Conservation (phyloP, 73 alveolate species). For the Symbiodinium pilosum region DNA sequence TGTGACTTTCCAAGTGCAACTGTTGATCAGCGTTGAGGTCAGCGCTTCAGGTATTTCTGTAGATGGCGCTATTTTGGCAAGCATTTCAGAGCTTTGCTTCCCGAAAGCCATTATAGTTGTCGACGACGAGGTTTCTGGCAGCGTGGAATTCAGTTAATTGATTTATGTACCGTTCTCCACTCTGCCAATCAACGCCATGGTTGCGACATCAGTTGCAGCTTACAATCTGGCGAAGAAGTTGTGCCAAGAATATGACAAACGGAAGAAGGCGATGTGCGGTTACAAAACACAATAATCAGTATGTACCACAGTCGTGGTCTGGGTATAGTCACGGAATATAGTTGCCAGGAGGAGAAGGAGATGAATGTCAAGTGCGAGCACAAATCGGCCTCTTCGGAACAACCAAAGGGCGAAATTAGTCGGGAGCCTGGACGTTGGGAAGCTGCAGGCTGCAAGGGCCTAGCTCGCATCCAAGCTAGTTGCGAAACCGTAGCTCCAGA, state of each 20-base stretch:
- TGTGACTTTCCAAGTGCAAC: too few relatives aligned
- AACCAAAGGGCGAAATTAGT: neutral
- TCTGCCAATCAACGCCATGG: conserved; percentile 37
- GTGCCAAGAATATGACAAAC: conserved; percentile 28
- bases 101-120: too few relatives aligned
- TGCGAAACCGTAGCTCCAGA: neutral
- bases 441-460: too few relatives aligned
- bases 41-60: too few relatives aligned
- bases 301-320: neutral
- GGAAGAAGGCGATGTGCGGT: conserved; percentile 8
- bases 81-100: too few relatives aligned
- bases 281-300: neutral
- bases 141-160: too few relatives aligned
- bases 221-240: conserved; percentile 52
- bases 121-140: too few relatives aligned
- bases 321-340: neutral
- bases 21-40: too few relatives aligned
- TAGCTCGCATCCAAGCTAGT: too few relatives aligned
- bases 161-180: too few relatives aligned
- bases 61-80: too few relatives aligned
- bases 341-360: conserved; percentile 58
- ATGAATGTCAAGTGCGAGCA: conserved; percentile 47
- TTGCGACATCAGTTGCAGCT: conserved; percentile 63
- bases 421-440: neutral
- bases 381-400: neutral